Base-by-base conservation (phyloP, 2,329 filamentous ascomycete species). In the Apiospora rasikravindrae region DNA sequence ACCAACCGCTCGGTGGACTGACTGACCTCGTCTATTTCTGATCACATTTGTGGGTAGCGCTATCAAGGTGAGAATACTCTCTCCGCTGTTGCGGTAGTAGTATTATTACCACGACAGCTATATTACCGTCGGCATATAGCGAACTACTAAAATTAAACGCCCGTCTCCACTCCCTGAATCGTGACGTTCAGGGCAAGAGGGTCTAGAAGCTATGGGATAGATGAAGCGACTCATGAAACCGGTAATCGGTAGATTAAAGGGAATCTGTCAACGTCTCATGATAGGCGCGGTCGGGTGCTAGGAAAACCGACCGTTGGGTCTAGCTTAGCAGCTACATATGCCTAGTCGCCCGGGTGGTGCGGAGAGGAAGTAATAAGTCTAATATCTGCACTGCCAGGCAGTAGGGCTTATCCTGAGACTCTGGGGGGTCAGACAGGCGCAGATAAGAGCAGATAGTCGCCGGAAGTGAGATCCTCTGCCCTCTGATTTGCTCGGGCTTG, bases 251-350 rank as follows among this genome's bases (percentile, higher is more conserved):
- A 64, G 8, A 64, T 64, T 40, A 40, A 40, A 24, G 40, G 57
- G 57, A 29, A n/a, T 64, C 29, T 64, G 57, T 64, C 57, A 64
- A 64, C 57, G 57, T 64, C 57, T 40, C 57, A 64, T 64, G 57
- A 64, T 40, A 22, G 26, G 19, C 29, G 10, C n/a, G 33, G 57
- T 64, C 57, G 57, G 57, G 57, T 64, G 57, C 57, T 64, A 64
- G 57, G 4, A n/a, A 22, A 64, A 22, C 57, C 57, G 33, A 16
- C 29, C 57, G 33, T 5, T 40, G 57, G 57, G 22, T 37, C 33
- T 6, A 37, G 8, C 33, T 37, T 6, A 37, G 5, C 8, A 33
- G 33, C 57, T 37, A 40, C 51, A 19, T 24, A 33, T 22, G 33
- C 49, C 10, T 19, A 19, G 51, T 16, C 26, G 44, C 51, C 26